Conservation (phyloP, 768 basidiomycete species). For the Rickenella mellea region DNA sequence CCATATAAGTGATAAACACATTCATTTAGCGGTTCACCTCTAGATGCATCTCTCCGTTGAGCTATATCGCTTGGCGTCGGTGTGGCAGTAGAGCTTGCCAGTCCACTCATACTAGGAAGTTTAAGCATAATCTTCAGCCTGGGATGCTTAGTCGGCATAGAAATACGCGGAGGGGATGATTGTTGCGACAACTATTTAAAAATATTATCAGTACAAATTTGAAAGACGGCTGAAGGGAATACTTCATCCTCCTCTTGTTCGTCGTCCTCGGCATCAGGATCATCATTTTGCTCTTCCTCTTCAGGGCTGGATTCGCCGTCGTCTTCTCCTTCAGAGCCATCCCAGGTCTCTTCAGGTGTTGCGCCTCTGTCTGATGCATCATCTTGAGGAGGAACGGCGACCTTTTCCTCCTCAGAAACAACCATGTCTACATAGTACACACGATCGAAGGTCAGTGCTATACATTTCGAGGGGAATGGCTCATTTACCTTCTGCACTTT, state of each 20-base stretch:
- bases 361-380: slow-evolving; percentile 16
- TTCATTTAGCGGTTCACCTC: slow-evolving; percentile 18
- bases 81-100: slow-evolving; percentile 6
- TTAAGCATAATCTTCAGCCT: slow-evolving; percentile 57
- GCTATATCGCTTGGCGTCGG: slow-evolving; percentile 12
- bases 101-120: slow-evolving; percentile 26
- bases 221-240: slow-evolving; percentile 13
- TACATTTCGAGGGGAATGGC: no score
- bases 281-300: slow-evolving; percentile 16
- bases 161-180: slow-evolving; percentile 6
- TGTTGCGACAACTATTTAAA: slow-evolving; percentile 10
- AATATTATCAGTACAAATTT: slow-evolving; percentile 4
- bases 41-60: slow-evolving; percentile 7
- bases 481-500: no score
- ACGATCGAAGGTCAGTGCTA: no score
- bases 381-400: slow-evolving; percentile 6
- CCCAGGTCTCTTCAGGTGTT: slow-evolving; percentile 27
- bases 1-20: slow-evolving; percentile 12
- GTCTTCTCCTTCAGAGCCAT: slow-evolving; percentile 30
- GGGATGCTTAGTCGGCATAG: slow-evolving; percentile 17
- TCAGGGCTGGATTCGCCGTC: slow-evolving; percentile 19
- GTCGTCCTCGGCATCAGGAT: slow-evolving; percentile 21
- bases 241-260: slow-evolving; percentile 33
- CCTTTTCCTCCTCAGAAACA: no score
- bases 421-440: no score